Base-by-base conservation (phyloP, 2,329 filamentous ascomycete genomes). In the Colletotrichum tanaceti region DNA sequence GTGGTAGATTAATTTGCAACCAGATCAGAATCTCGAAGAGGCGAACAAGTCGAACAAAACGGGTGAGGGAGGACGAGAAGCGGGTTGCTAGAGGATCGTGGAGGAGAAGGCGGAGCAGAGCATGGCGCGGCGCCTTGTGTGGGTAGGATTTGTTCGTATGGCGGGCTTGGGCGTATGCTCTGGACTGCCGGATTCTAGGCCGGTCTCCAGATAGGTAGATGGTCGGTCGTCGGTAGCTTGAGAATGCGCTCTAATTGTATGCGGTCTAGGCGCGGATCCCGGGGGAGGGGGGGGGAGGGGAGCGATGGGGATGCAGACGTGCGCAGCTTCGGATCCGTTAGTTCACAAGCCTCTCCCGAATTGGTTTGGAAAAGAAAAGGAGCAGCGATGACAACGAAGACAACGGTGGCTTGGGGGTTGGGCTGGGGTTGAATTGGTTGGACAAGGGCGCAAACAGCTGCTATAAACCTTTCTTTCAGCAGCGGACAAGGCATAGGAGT, bases 171-270 rank as follows among this genome's bases (percentile, higher is more conserved):
- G 57, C 50, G 62, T 66, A 57, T 43, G 65, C 50, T 65, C 43
- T 65, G 44, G 55, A 69, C 55, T 60, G 52, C 55, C 50, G 50
- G 39, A 47, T 28, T 61, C 50, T 61, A 41, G 62, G 10, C 62
- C 66, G 35, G 62, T 61, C 57, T 65, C 65, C 62, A 57, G 61
- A 57, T 55, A 57, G 61, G 53, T 55, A 50, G 55, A 39, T 50
- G 24, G 14, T 44, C 16, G 50, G 28, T 28, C 28, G 28, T 32
- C 28, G 28, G 28, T 32, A 32, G 28, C 7, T 22, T 35, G 61
- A 50, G 62, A 69, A 69, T 69, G 66, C 44, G 50, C 41, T 65
- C 50, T 66, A 47, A 69, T 66, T 66, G 50, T 60, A 50, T 44
- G 50, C 55, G 50, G 66, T 53, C 66, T 65, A 61, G 66, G 66